Evolutionary conservation across 306 rosid species (phyloP).

Genomic region (Sechiopsis laciniata): DNA sequence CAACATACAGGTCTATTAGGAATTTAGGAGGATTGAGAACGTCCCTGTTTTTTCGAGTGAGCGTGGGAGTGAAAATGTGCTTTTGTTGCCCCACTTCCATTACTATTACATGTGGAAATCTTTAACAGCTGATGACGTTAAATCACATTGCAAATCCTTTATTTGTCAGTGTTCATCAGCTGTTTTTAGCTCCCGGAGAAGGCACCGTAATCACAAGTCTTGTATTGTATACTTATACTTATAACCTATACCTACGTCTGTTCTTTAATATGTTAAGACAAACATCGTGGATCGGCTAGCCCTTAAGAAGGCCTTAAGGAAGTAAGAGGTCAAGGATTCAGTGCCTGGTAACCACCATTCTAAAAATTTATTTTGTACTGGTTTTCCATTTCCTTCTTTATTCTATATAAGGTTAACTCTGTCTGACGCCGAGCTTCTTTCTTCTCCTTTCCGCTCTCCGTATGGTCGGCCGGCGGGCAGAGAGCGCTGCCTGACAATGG

Average conservation of each 20-base stretch:
- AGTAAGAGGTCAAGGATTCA: too few relatives aligned
- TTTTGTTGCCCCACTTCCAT: neutral
- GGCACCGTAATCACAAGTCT: constrained; percentile 1
- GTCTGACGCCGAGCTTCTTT: too few relatives aligned
- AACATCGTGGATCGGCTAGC: too few relatives aligned
- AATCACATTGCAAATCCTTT: constrained; percentile 2
- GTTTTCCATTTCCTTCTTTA: too few relatives aligned
- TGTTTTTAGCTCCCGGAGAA: neutral
- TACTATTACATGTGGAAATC: neutral
- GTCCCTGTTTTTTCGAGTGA: constrained; percentile 6
- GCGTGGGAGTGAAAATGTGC: constrained; percentile 3
- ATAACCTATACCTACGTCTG: neutral
- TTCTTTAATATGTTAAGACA: neutral
- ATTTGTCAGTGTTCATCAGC: neutral
- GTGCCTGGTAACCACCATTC: too few relatives aligned
- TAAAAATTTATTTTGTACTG: too few relatives aligned
- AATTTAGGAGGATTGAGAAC: neutral
- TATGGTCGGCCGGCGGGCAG: too few relatives aligned
- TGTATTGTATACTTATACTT: neutral
- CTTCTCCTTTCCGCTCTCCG: too few relatives aligned
- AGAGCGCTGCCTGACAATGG: too few relatives aligned
- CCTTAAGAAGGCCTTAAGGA: too few relatives aligned
- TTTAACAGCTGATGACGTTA: neutral
- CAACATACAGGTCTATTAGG: neutral
- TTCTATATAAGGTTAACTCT: too few relatives aligned